phyloP scores from a whole-genome alignment of 2,329 filamentous ascomycete genomes.

The Alternaria gansuensis region DNA sequence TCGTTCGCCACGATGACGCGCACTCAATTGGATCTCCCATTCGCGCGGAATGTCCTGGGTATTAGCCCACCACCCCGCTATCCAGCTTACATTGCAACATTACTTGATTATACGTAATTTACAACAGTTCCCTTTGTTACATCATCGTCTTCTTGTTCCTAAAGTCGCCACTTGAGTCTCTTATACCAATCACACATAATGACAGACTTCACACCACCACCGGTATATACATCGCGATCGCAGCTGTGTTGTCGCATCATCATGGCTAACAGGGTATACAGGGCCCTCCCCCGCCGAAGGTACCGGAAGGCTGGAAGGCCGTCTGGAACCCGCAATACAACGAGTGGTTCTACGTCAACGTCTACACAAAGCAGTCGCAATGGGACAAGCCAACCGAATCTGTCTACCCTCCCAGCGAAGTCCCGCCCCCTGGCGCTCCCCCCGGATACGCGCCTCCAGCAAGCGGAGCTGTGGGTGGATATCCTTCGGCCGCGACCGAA shows the following conservation, averaged over 20 bases:
- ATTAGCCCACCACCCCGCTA: conserved; percentile 25
- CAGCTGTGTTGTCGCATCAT: conserved; percentile 9
- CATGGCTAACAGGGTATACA: conserved; percentile 28
- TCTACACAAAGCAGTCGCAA: conserved; percentile 85
- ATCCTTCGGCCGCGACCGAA: conserved; percentile 50
- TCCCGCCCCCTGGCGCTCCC: conserved; percentile 67
- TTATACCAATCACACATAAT: conserved; percentile 24
- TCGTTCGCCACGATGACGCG: conserved; percentile 38
- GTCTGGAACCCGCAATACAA: conserved; percentile 87
- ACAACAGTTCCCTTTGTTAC: neutral
- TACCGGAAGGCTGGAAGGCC: conserved; percentile 84
- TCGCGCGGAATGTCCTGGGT: conserved; percentile 19
- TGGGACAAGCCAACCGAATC: conserved; percentile 85
- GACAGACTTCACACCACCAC: conserved; percentile 50
- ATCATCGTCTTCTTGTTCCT: too few species aligned
- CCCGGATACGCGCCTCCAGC: conserved; percentile 69
- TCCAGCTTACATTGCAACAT: conserved; percentile 16
- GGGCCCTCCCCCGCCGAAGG: conserved; percentile 65
- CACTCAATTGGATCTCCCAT: conserved; percentile 17
- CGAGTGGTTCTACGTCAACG: conserved; percentile 94
- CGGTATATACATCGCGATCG: conserved; percentile 34
- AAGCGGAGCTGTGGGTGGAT: conserved; percentile 46
- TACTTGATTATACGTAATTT: neutral
- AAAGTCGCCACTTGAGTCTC: neutral
- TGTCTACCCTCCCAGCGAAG: conserved; percentile 62